phyloP scores from a whole-genome alignment of 2,329 filamentous ascomycete genomes.

The Penicillium sp. region DNA sequence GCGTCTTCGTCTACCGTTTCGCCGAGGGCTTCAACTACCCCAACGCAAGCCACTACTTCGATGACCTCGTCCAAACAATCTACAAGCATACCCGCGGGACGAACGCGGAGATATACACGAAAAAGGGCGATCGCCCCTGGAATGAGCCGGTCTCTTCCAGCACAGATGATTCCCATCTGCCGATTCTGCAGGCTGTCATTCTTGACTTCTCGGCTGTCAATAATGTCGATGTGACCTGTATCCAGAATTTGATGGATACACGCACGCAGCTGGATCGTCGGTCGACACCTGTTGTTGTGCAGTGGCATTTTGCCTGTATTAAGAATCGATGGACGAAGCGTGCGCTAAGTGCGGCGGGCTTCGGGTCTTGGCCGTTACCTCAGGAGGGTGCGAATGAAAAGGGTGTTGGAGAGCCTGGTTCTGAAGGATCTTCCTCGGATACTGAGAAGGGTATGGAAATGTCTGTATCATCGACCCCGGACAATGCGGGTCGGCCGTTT shows the following conservation, averaged over 20 bases:
- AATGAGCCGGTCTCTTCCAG: slow-evolving; percentile 72
- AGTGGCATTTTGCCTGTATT: slow-evolving; percentile 91
- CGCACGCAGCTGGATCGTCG: slow-evolving; percentile 89
- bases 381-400: neutral
- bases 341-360: slow-evolving; percentile 77
- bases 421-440: neutral
- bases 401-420: neutral
- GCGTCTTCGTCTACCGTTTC: slow-evolving; percentile 90
- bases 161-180: slow-evolving; percentile 45
- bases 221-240: slow-evolving; percentile 83
- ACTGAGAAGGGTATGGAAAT: neutral
- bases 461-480: neutral
- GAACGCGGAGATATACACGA: slow-evolving; percentile 61
- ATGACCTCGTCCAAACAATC: slow-evolving; percentile 67
- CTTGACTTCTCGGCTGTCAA: slow-evolving; percentile 89
- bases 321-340: slow-evolving; percentile 90
- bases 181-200: slow-evolving; percentile 76
- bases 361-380: slow-evolving; percentile 64
- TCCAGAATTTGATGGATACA: slow-evolving; percentile 85
- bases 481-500: slow-evolving; percentile 73
- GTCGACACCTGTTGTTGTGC: slow-evolving; percentile 70
- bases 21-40: slow-evolving; percentile 91
- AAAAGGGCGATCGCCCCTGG: slow-evolving; percentile 78
- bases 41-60: slow-evolving; percentile 79
- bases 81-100: slow-evolving; percentile 70